Evolutionary conservation across 2,329 filamentous ascomycete genomes (phyloP), one percentile per base, ranked within the genome.

Genomic region (Nemania abortiva): DNA sequence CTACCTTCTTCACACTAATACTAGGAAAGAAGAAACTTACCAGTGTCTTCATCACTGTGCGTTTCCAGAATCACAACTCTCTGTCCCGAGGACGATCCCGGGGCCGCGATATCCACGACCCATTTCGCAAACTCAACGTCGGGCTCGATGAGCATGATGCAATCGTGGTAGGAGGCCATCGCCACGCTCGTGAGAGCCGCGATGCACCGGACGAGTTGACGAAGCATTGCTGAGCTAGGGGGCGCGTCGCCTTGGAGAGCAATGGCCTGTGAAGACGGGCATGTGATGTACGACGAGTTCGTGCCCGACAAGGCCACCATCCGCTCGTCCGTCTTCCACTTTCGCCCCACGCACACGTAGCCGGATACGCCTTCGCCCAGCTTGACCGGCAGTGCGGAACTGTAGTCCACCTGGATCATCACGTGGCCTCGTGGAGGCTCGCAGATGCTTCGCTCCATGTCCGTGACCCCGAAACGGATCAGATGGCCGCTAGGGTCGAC

Each of bases 391-490:
- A 77, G 70, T 0, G 76, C 73, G 0, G 78, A 80, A 73, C 82
- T 83, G 73, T 81, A 83, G 22, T 80, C 72, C 0, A 82, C 80
- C 39, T 77, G 75, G 22, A 81, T 74, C 2, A 63, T 20, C 9
- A 72, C 64, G 24, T 69, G 42, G 22, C 62, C 65, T 0, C 45
- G 37, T 2, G 11, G 42, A 27, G 9, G 66, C 13, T 50, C 20
- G 42, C 22, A 27, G 6, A 47, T 22, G 39, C 1, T 20, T 34
- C 31, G 53, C 39, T 39, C 55, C 10, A 10, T 59, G 11, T 34
- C 45, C 58, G 49, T 68, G 31, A 71, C 66, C 34, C 74, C 72
- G 63, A 78, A 78, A 5, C 72, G 71, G 34, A 74, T n/a, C n/a
- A n/a, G 29, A 10, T 66, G 50, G 1, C 73, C 74, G 20, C 74